phyloP scores from a whole-genome alignment of 768 basidiomycete species.

The Austroboletus eburneus region DNA sequence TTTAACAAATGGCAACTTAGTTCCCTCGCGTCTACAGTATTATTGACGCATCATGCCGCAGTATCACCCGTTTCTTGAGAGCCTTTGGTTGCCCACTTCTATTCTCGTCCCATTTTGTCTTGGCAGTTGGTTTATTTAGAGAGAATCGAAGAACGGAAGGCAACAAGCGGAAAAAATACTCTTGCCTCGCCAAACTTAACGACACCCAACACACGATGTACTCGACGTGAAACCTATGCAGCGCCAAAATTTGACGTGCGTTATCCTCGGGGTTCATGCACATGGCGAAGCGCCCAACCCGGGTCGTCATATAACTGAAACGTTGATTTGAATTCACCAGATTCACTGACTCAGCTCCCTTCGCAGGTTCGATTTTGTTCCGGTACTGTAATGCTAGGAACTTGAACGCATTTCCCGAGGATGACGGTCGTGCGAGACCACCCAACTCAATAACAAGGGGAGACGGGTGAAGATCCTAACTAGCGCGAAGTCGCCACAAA shows the following conservation, averaged over 20 bases:
- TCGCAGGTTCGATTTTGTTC: slow-evolving; percentile 6
- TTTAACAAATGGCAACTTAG: not conserved
- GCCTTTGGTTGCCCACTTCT: slow-evolving; percentile 5
- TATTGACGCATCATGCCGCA: not conserved
- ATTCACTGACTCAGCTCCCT: slow-evolving; percentile 9
- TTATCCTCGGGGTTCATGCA: not conserved
- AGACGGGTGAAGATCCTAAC: not conserved
- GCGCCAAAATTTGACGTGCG: not conserved
- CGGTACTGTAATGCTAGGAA: not conserved
- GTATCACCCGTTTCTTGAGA: not conserved
- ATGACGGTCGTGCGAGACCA: slow-evolving; percentile 1
- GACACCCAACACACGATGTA: not conserved
- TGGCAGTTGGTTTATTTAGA: slow-evolving; percentile 8
- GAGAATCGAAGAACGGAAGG: slow-evolving; percentile 8
- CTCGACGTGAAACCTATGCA: not conserved
- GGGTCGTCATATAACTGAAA: not conserved
- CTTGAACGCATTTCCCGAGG: slow-evolving; percentile 1
- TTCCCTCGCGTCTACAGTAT: not conserved
- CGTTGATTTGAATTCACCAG: slow-evolving; percentile 8
- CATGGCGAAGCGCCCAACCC: slow-evolving; percentile 1
- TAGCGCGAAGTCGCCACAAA: not conserved
- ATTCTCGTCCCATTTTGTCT: slow-evolving; percentile 3
- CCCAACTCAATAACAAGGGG: slow-evolving; percentile 4
- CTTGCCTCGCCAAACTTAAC: not conserved
- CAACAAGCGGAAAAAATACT: not conserved